phyloP scores from a whole-genome alignment of 768 basidiomycete species.

The Leccinellum luteum region DNA sequence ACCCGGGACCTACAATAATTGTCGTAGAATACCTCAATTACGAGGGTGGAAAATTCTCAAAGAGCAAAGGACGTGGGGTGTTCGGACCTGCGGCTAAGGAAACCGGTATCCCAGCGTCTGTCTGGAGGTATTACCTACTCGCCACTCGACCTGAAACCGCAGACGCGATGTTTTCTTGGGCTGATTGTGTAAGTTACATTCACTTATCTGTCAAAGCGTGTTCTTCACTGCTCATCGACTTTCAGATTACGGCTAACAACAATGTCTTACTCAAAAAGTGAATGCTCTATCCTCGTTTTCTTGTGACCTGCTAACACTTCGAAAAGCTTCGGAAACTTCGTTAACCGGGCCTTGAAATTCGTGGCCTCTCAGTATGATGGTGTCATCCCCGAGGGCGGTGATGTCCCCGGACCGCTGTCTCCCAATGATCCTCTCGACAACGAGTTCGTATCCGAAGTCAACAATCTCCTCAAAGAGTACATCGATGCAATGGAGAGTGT shows the following conservation, averaged over 20 bases:
- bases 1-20: neutral
- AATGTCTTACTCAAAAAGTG: constrained; percentile 92
- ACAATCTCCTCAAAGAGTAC: constrained; percentile 75
- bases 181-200: constrained; percentile 68
- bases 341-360: constrained; percentile 94
- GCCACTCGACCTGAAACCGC: constrained; percentile 90
- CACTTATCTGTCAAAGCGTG: neutral
- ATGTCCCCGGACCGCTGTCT: constrained; percentile 66
- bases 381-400: constrained; percentile 75
- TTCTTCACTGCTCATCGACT: neutral
- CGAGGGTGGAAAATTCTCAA: constrained; percentile 98
- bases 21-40: constrained; percentile 90
- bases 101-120: constrained; percentile 89
- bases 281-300: constrained; percentile 14
- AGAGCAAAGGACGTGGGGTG: constrained; percentile 93
- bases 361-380: constrained; percentile 80
- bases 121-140: constrained; percentile 96
- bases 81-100: constrained; percentile 94
- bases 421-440: constrained; percentile 63
- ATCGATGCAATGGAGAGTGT: constrained; percentile 87
- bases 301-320: neutral
- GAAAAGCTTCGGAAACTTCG: constrained; percentile 90
- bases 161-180: constrained; percentile 97
- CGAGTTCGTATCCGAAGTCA: constrained; percentile 79
- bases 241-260: constrained; percentile 87